phyloP scores from a whole-genome alignment of 768 basidiomycete species.

The Boletus pseudopeckii region DNA sequence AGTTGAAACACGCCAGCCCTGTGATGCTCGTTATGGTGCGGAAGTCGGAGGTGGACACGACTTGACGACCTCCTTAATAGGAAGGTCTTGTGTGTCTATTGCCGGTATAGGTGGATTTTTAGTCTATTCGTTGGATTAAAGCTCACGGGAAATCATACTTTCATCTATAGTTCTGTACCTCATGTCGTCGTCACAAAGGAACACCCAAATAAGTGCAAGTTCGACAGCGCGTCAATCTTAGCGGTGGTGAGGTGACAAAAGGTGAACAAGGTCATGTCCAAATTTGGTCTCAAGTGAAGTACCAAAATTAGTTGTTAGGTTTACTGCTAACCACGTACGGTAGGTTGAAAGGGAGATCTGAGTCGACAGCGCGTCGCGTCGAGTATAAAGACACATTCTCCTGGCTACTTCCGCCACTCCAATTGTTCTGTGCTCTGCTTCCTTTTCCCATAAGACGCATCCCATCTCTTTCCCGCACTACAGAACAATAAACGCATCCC shows the following conservation, averaged over 20 bases:
- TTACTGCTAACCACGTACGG: constrained; percentile 22
- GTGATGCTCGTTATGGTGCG: neutral
- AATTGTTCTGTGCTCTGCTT: constrained; percentile 29
- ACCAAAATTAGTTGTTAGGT: constrained; percentile 21
- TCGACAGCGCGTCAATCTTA: neutral
- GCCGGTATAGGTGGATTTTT: neutral
- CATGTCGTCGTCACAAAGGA: constrained; percentile 17
- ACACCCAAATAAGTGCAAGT: constrained; percentile 13
- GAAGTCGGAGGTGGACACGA: neutral
- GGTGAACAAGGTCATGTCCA: constrained; percentile 26
- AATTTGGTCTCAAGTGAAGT: constrained; percentile 26
- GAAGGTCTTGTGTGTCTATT: constrained; percentile 1
- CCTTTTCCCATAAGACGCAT: neutral
- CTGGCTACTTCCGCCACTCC: constrained; percentile 15
- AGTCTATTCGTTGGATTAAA: neutral
- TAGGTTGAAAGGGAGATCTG: constrained; percentile 22
- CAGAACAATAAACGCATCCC: constrained; percentile 30
- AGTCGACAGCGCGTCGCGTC: neutral
- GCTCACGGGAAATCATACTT: neutral
- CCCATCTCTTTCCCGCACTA: neutral
- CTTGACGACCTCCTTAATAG: neutral
- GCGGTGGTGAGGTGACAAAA: neutral
- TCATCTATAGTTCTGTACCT: neutral
- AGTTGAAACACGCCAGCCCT: too few relatives aligned
- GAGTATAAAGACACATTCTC: constrained; percentile 25